Percentiles rank a stretch among this genome's conserved stretches.
phyloP scores from a whole-genome alignment of 2,329 filamentous ascomycete species.

The Coccinonectria pachysandricola region DNA sequence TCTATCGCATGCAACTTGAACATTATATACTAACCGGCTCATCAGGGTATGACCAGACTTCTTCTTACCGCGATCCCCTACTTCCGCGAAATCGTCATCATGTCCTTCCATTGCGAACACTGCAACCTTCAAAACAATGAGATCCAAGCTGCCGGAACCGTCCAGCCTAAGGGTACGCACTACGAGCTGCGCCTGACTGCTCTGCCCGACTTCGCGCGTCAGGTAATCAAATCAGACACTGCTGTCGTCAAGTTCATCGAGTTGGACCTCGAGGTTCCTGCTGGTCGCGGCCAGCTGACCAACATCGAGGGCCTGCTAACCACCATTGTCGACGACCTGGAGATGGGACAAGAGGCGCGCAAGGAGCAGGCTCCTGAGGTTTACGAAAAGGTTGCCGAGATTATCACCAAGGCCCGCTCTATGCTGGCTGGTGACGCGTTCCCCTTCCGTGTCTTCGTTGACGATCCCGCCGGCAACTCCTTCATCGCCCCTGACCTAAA shows the following conservation, averaged over 20 bases:
- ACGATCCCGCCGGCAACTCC: conserved; percentile 91
- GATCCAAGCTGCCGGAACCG: conserved; percentile 82
- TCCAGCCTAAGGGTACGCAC: conserved; percentile 78
- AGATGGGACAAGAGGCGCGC: conserved; percentile 70
- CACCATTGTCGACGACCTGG: conserved; percentile 70
- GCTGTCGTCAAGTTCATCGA: conserved; percentile 82
- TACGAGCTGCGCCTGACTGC: conserved; percentile 72
- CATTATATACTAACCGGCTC: conserved; percentile 8
- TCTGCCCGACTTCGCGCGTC: conserved; percentile 66
- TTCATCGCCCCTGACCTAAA: conserved; percentile 85
- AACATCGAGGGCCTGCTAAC: conserved; percentile 84
- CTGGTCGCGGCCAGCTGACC: conserved; percentile 81
- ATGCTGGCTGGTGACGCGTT: conserved; percentile 72
- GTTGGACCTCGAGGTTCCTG: conserved; percentile 84
- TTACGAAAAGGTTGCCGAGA: conserved; percentile 63
- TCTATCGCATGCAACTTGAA: neutral
- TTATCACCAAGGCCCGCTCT: conserved; percentile 62
- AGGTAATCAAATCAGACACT: conserved; percentile 86
- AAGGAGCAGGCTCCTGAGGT: conserved; percentile 71
- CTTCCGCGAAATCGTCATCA: conserved; percentile 95
- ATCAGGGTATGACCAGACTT: conserved; percentile 70
- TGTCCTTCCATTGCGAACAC: conserved; percentile 89
- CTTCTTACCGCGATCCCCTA: conserved; percentile 89
- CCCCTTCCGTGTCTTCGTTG: conserved; percentile 79
- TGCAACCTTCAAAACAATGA: conserved; percentile 88